Conservation (phyloP, 73 alveolate species). For the Durusdinium trenchii region DNA sequence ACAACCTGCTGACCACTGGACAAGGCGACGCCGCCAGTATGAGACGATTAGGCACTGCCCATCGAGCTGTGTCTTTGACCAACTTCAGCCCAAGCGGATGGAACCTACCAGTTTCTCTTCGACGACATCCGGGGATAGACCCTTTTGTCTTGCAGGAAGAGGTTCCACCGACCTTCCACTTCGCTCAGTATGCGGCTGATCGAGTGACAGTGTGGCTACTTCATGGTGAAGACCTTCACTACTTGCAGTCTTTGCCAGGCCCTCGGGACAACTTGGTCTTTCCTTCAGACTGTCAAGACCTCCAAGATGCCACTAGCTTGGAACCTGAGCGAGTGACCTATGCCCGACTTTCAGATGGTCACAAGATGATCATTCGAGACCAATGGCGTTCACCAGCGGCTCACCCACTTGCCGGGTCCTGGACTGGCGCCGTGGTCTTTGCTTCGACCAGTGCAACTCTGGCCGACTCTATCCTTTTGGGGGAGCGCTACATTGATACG, state of each 20-base stretch:
- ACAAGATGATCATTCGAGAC: not conserved
- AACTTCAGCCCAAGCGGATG: not conserved
- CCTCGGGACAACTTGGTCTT: not conserved
- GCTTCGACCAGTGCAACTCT: not conserved
- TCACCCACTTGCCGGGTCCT: not conserved
- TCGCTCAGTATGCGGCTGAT: not conserved
- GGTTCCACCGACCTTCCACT: too few relatives aligned
- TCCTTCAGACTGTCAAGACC: not conserved
- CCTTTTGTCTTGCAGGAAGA: not conserved
- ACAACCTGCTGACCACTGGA: not conserved
- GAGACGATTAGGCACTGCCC: not conserved
- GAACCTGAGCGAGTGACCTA: not conserved
- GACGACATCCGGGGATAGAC: not conserved
- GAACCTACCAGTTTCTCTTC: not conserved
- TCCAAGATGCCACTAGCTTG: not conserved
- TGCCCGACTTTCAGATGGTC: not conserved
- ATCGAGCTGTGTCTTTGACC: not conserved
- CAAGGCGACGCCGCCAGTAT: not conserved
- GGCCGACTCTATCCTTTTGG: not conserved
- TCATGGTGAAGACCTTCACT: not conserved
- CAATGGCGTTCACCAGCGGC: not conserved
- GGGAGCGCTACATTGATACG: not conserved
- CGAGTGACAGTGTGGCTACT: not conserved
- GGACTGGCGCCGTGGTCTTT: slow-evolving; percentile 18
- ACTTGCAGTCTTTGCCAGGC: not conserved